Base-by-base conservation (phyloP, 176 grass and related monocot species). In the Olyra latifolia region DNA sequence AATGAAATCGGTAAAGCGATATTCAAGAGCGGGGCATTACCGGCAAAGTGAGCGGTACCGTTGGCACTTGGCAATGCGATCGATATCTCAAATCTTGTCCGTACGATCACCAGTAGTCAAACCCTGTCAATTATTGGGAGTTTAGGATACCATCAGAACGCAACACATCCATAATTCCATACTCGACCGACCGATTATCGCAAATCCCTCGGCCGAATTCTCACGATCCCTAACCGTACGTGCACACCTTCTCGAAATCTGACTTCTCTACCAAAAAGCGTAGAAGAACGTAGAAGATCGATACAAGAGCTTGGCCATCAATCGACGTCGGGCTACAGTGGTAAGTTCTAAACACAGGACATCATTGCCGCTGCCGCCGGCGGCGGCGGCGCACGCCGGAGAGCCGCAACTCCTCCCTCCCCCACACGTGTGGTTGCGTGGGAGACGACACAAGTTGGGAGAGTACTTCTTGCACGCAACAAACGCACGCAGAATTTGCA, bases 191-290 rank as follows among this genome's bases (percentile, higher is more conserved):
- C 28, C 29, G 27, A 30, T 62, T 10, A 16, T 8, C 38, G 24
- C 35, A 75, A 57, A 58, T 74, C 58, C 22, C 35, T 12, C 72
- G 14, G n/a, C 52, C 53, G 65, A 76, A 76, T 29, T 20, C 56
- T 62, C 5, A 25, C 57, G 5, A 47, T 62, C 41, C 8, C 56
- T n/a, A 8, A 46, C 74, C 10, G 15, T 66, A 53, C 52, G 78
- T 35, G 17, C 15, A 22, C 64, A 43, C 65, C 17, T 0, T 1
- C 19, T 58, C 16, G 6, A 11, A 27, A 45, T 40, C 39, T 32
- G 66, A 71, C 53, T 29, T 71, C 23, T 35, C 27, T 20, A 22
- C 17, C 3, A 0, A 27, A 4, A 8, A 12, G n/a, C n/a, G n/a
- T n/a, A n/a, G n/a, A n/a, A n/a, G n/a, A 15, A 10, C 2, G 2